Conservation (phyloP, 345 rosid species). For the Acer campestre region DNA sequence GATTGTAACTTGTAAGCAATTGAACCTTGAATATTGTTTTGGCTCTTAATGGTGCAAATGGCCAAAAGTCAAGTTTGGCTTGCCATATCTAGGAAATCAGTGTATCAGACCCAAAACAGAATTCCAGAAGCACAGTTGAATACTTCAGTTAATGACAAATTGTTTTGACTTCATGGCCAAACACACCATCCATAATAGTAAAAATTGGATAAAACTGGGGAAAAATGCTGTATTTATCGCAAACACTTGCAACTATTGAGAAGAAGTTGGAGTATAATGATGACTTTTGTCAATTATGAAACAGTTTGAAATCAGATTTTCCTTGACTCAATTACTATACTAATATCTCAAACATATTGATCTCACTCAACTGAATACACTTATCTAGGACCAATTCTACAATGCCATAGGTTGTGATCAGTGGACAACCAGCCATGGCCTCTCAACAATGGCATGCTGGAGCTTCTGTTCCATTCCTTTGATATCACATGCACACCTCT, state of each 20-base stretch:
- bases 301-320: background rate
- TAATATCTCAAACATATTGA: conserved; percentile 19
- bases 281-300: background rate
- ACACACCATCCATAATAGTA: background rate
- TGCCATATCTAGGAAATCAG: background rate
- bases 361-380: background rate
- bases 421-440: conserved; percentile 7
- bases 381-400: background rate
- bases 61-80: background rate
- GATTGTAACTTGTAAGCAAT: conserved; percentile 1
- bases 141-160: background rate
- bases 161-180: background rate
- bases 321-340: background rate
- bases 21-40: background rate
- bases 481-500: background rate
- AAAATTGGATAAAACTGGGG: background rate
- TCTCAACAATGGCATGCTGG: conserved; percentile 7
- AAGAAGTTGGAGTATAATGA: background rate
- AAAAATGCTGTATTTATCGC: background rate
- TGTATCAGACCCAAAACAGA: background rate
- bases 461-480: background rate
- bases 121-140: background rate
- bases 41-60: background rate
- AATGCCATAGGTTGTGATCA: conserved; percentile 1
- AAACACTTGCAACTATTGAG: background rate